Evolutionary conservation across 352 stramenopile genomes (phyloP).

Genomic region (Blastocystis sp.): DNA sequence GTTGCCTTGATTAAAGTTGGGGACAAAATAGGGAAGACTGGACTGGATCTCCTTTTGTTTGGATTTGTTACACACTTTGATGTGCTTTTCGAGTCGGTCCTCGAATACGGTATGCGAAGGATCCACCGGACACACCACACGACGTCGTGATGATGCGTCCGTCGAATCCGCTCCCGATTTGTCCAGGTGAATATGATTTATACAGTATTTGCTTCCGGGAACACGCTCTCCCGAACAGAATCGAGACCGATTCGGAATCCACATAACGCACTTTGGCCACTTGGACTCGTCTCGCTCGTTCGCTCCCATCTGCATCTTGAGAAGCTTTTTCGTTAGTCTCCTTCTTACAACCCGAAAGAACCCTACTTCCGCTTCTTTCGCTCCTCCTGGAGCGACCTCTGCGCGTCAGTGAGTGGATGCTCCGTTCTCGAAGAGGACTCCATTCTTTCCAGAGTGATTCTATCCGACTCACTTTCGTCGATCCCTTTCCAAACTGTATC

Average conservation of each 20-base stretch:
- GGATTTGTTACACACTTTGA: constrained; percentile 48
- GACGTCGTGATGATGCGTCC: neutral
- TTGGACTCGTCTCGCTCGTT: constrained; percentile 54
- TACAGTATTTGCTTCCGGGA: constrained; percentile 47
- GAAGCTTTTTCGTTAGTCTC: constrained; percentile 50
- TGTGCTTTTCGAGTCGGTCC: constrained; percentile 41
- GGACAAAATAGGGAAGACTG: neutral
- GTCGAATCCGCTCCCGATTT: neutral
- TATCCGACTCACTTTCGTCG: too few relatives aligned
- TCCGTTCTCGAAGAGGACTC: too few relatives aligned
- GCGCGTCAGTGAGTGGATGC: neutral
- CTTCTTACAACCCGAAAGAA: neutral
- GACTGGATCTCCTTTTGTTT: neutral
- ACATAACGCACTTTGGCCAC: constrained; percentile 54
- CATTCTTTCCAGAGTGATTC: too few relatives aligned
- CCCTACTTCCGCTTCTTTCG: constrained; percentile 2
- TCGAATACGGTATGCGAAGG: constrained; percentile 56
- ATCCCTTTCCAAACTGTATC: too few relatives aligned
- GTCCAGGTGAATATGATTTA: constrained; percentile 49
- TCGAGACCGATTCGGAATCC: constrained; percentile 27
- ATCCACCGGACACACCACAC: constrained; percentile 48
- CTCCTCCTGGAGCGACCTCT: neutral
- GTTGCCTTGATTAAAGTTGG: constrained; percentile 11
- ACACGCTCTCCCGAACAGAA: constrained; percentile 53
- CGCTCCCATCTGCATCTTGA: constrained; percentile 30